Base-by-base conservation (phyloP, 169 alveolate genomes). In the Eimeria acervulina region DNA sequence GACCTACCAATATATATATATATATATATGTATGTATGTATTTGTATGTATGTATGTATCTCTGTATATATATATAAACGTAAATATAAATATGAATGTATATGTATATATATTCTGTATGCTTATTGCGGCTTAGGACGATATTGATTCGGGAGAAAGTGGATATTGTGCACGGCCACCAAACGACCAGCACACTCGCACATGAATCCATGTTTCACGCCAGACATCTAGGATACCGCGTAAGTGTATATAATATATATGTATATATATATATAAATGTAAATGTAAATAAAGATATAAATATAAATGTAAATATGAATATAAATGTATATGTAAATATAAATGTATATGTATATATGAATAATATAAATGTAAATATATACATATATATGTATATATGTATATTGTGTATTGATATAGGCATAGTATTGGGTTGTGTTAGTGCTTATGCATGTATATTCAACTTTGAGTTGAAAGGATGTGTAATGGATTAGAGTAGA, bases 81-180 rank as follows among this genome's bases (percentile, higher is more conserved):
- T 63, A 28, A 17, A 63, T 26, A 63, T 63, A 63, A 7, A 47
- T 47, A 47, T 47, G 12, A 7, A 47, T 47, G 12, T 47, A 47
- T 47, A 47, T 47, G 12, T 21, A 63, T 6, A 63, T 6, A 26
- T 63, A 17, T 63, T 28, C 33, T 26, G 36, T 7, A 17, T 63
- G n/a, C n/a, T n/a, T n/a, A n/a, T n/a, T 21, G 74, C 84, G 98
- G 88, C 92, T 99, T 96, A 97, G 99, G 97, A 98, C 98, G 90
- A 99, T 99, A 47, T 96, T 99, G 63, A 97, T 99, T 42, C 97
- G 99, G 47, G 99, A 99, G 96, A 97, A 98, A 38, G 99, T 99
- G 31, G 99, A 99, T 93, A 98, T 99, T 40, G 99, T 97, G 31
- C 99, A 99, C 97, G 98, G 99, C 31, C 99, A 99, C 97, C 99